Evolutionary conservation across 305 asterid species (phyloP).

Genomic region (Solanum hybrid): DNA sequence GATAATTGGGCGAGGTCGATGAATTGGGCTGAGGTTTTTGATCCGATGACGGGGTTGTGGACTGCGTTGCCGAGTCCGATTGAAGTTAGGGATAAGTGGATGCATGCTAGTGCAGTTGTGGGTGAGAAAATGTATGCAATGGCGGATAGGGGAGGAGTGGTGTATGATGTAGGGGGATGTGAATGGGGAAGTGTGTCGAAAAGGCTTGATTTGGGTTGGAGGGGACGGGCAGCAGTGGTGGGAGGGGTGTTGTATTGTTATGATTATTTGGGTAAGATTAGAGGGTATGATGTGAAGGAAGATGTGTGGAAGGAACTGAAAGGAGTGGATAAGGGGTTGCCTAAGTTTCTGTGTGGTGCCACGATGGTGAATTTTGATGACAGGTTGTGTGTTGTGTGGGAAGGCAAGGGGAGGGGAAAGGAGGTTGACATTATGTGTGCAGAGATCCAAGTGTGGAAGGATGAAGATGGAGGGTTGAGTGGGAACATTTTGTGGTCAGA

Average conservation of each 20-base stretch:
- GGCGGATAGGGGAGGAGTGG: conserved; percentile 94
- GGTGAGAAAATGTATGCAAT: conserved; percentile 55
- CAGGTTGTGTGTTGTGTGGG: conserved; percentile 85
- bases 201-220: conserved; percentile 86
- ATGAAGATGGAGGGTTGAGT: conserved; percentile 45
- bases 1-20: conserved; percentile 66
- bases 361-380: conserved; percentile 79
- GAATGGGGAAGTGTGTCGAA: conserved; percentile 71
- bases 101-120: conserved; percentile 78
- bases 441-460: conserved; percentile 60
- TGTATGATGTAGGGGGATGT: conserved; percentile 38
- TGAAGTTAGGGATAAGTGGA: conserved; percentile 83
- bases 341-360: conserved; percentile 71
- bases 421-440: conserved; percentile 74
- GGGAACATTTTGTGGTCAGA: conserved; percentile 57
- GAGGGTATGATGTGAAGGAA: conserved; percentile 57
- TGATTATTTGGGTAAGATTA: conserved; percentile 77
- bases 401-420: conserved; percentile 57
- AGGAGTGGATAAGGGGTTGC: conserved; percentile 70
- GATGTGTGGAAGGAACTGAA: conserved; percentile 74
- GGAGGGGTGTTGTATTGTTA: conserved; percentile 69
- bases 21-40: conserved; percentile 80
- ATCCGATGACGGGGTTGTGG: conserved; percentile 45
- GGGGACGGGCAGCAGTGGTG: conserved; percentile 74
- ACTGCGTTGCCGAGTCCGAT: conserved; percentile 47